Evolutionary conservation across 768 basidiomycete genomes (phyloP).

Genomic region (Hirschioporus abietinus): DNA sequence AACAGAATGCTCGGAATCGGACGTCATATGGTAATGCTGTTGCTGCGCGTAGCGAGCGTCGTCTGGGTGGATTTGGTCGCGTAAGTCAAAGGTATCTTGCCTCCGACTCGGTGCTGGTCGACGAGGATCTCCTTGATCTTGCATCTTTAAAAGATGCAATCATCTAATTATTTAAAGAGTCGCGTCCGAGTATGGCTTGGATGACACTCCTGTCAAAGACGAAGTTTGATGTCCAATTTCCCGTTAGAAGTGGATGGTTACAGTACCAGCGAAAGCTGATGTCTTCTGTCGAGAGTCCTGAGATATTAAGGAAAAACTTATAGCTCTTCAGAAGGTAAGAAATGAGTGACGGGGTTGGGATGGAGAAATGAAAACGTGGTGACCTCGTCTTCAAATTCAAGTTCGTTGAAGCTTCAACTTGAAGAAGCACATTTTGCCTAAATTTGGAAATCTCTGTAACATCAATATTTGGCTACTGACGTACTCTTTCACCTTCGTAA

Average conservation of each 20-base stretch:
- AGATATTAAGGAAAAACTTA: too few species aligned
- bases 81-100: conserved; percentile 69
- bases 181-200: background rate
- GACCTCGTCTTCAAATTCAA: too few species aligned
- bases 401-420: background rate
- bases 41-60: conserved; percentile 45
- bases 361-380: too few species aligned
- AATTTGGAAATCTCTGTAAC: background rate
- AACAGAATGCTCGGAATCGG: conserved; percentile 77
- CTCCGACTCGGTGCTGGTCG: conserved; percentile 25
- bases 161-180: background rate
- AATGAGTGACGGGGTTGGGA: too few species aligned
- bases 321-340: too few species aligned
- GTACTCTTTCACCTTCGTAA: too few species aligned
- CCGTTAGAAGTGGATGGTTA: too few species aligned
- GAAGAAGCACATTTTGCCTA: background rate
- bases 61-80: conserved; percentile 53
- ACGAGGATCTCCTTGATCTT: background rate
- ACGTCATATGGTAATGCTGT: conserved; percentile 39
- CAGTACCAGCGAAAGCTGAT: too few species aligned
- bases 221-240: background rate
- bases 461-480: too few species aligned
- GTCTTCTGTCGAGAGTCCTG: too few species aligned
- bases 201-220: background rate
- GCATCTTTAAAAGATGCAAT: background rate